phyloP scores from a whole-genome alignment of 1,284 basidiomycete genomes.

The Nidula niveotomentosa region DNA sequence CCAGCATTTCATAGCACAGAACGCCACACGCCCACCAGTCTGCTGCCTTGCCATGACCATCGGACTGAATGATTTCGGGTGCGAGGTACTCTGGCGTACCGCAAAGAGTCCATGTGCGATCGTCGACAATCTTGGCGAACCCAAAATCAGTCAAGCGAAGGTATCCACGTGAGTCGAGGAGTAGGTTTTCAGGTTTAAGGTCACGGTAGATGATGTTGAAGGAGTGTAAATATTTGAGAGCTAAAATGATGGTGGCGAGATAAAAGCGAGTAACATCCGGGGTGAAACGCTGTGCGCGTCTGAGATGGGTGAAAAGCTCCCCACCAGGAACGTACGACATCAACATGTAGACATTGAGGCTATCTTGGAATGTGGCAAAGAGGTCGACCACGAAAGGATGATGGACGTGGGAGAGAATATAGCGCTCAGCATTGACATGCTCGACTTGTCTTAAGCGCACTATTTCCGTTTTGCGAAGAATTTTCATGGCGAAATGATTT shows the following conservation, averaged over 20 bases:
- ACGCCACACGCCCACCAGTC: slow-evolving; percentile 99
- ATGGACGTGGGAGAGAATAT: slow-evolving; percentile 86
- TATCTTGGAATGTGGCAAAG: slow-evolving; percentile 96
- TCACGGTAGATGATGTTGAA: slow-evolving; percentile 99
- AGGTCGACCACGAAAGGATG: slow-evolving; percentile 85
- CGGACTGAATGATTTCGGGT: slow-evolving; percentile 94
- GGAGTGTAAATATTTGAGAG: slow-evolving; percentile 95
- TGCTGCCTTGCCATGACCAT: slow-evolving; percentile 97
- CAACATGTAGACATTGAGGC: slow-evolving; percentile 97
- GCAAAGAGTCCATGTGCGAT: slow-evolving; percentile 99
- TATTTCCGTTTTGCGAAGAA: slow-evolving; percentile 90
- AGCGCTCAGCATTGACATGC: slow-evolving; percentile 96
- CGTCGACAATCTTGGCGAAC: slow-evolving; percentile 97
- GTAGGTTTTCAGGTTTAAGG: slow-evolving; percentile 96
- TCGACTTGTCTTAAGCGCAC: slow-evolving; percentile 97
- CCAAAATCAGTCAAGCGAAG: slow-evolving; percentile 98
- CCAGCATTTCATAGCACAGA: slow-evolving; percentile 97
- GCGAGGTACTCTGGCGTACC: slow-evolving; percentile 98
- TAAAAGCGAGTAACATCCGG: slow-evolving; percentile 99
- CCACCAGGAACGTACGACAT: slow-evolving; percentile 99
- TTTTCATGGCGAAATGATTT: slow-evolving; percentile 90
- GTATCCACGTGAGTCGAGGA: slow-evolving; percentile 94
- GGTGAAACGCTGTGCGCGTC: slow-evolving; percentile 93
- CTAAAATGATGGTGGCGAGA: slow-evolving; percentile 94
- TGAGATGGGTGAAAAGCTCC: slow-evolving; percentile 93